Base-by-base conservation (phyloP, 2,329 filamentous ascomycete species). In the Fusarium haematococcum region DNA sequence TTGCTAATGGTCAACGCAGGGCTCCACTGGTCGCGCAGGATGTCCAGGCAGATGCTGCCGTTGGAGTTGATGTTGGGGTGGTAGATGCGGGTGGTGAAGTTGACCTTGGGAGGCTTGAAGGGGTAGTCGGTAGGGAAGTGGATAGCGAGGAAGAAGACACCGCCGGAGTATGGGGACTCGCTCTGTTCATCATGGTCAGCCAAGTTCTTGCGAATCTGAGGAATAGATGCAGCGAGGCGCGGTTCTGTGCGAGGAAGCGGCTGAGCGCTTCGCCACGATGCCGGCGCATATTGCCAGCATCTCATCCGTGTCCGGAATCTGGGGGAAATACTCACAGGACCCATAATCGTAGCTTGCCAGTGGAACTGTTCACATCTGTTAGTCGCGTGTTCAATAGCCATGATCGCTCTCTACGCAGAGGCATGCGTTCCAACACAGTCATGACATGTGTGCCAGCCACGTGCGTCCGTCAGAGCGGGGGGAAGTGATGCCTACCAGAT, bases 1-100 rank as follows among this genome's bases (percentile, higher is more conserved):
- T 99, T 99, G 72, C 95, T 98, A 81, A 99, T 98, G 78, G 97
- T 99, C 85, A 99, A 89, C 77, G 97, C 97, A 48, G 97, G 97
- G 85, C 95, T 98, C 97, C 97, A 99, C 88, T 99, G 97, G 86
- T 99, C 97, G 88, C 97, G 92, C 82, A 99, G 89, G 83, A 99
- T 99, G 83, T 99, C 97, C 84, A 99, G 88, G 86, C 97, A 99
- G 86, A 99, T 99, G 86, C 95, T 98, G 86, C 97, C 97, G 85
- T 98, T 98, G 79, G 95, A 97, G 92, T 99, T 99, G 95, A 99
- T 99, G 88, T 99, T 99, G 81, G 97, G 97, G 88, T 99, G 97
- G 86, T 99, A 99, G 89, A 99, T 98, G 83, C 96, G 94, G 77
- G 97, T 99, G 80, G 95, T 98, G 91, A 99, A 99, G 93, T 98